Base-by-base conservation (phyloP, 2,329 filamentous ascomycete genomes). In the Cytospora piceicola region DNA sequence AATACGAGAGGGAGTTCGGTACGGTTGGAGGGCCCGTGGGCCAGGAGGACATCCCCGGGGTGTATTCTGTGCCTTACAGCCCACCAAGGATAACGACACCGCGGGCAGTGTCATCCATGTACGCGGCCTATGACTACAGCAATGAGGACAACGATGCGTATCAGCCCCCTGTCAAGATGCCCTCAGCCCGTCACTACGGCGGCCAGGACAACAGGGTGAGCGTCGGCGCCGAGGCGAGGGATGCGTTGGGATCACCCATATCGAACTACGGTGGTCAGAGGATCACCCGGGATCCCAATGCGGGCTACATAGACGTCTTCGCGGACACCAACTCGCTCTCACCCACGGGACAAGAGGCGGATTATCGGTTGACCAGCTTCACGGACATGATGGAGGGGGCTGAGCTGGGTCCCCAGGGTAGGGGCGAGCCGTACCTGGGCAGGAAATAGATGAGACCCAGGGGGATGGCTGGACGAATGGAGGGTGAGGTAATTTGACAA, bases 301-400 rank as follows among this genome's bases (percentile, higher is more conserved):
- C 75, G 60, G 80, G 83, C 72, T 81, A 80, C 73, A 85, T 86
- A 72, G 81, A 83, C 68, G 77, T 86, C 11, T 85, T 83, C 65
- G 81, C 81, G 1, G 83, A 85, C 69, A 79, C 80, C 24, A 74
- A 75, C 58, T 81, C 78, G 1, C 77, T 81, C 29, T 76, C 72
- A 4, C 67, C 68, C 15, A 58, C 67, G 4, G 29, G 53, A 51
- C 22, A 34, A 30, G 30, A 36, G 6, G 58, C 51, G 9, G 66
- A 54, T 15, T 58, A 63, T 72, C 75, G 77, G 42, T 71, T 75
- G 69, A 84, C 85, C 0, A 84, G 81, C 0, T 85, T 86, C 68
- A 80, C 81, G n/a, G 80, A 82, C 69, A 77, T 87, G 72, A 82
- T 86, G 80, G 77, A 83, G 63, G 75, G 79, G 67, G 82, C 80